Evolutionary conservation across 176 grass and related monocot species (phyloP), one percentile per base, ranked within the genome.

Genomic region (Carex kokanica): DNA sequence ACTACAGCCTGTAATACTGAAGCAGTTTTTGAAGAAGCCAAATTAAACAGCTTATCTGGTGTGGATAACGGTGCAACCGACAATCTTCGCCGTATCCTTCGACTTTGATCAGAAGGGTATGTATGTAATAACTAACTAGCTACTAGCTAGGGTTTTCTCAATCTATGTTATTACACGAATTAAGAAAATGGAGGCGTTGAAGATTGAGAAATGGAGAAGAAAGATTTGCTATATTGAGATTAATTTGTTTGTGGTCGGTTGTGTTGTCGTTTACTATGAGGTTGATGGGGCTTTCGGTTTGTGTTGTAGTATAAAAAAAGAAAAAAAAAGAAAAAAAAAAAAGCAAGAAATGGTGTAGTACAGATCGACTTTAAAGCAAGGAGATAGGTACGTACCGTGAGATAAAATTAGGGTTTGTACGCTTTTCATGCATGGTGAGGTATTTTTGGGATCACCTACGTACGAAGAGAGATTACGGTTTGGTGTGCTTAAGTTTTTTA

Each of bases 21-120:
- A 81, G 79, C 56, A 27, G 15, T 81, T 49, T 45, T 63, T 45
- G 60, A 81, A 62, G 79, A 81, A 63, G 34, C 57, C 16, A 81
- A 63, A 43, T 81, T 64, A 7, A 81, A 49, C 79, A 82, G 54
- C 34, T 31, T 47, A 11, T 47, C 18, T 3, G 20, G n/a, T 53
- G 59, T 82, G 60, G 80, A 82, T 82, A 67, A 82, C 58, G 80
- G 80, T 7, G 80, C 80, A 82, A 82, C 58, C 3, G 80, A 82
- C n/a, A 34, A 82, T 52, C 80, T 82, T 9, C 56, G 80, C 3
- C 56, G 80, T 23, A 66, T 82, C 20, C 80, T 82, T 51, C 8
- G 80, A 14, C 36, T 49, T 5, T 52, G 45, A 38, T 38, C 36
- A 66, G 60, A 82, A 49, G 40, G 40, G 18, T 47, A 53, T 49